Evolutionary conservation across 129 eudicot species (phyloP), one percentile per base, ranked within the genome.

Genomic region (Escallonia herrerae): DNA sequence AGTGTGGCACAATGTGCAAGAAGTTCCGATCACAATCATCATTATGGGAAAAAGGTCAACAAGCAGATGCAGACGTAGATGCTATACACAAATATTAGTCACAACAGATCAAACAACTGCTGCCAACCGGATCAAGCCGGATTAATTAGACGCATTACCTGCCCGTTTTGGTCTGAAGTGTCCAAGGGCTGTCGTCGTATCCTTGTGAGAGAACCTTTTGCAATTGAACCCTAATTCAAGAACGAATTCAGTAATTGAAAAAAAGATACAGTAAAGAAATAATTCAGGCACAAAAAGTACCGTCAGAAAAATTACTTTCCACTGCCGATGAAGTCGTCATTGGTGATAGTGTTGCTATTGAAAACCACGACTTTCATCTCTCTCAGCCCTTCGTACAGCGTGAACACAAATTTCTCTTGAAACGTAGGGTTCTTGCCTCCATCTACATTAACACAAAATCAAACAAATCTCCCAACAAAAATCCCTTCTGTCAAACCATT

Each of bases 371-470:
- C 82, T 71, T 43, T 79, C 43, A 94, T 6, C 65, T 94, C 99
- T 67, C 95, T 56, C 41, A 94, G 7, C 8, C 99, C 97, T 75
- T 94, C 99, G 58, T 86, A 78, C 62, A 94, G 75, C 3, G 71
- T 80, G 59, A 81, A 94, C 70, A 76, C 76, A 57, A 89, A 94
- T 70, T 94, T 94, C 79, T 89, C 93, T 74, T 94, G 99, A 62
- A 94, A 94, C 14, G 79, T 72, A 40, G 99, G 99, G 63, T 86
- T 82, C 63, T 86, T 94, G 43, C 99, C 99, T 62, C 99, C 99
- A 82, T 93, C 99, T 93, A 68, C 1, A 22, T 58, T 3, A 33
- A 54, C 0, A 38, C 76, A 59, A 56, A 60, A 68, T 12, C 53
- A 67, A 54, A 39, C 9, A 56, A 53, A 56, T 7, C 44, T 50